A percentile compares a stretch with the other conserved stretches of the same genome.
phyloP scores from a whole-genome alignment of 805 yeast species.

The Cyberlindnera mississippiensis region DNA sequence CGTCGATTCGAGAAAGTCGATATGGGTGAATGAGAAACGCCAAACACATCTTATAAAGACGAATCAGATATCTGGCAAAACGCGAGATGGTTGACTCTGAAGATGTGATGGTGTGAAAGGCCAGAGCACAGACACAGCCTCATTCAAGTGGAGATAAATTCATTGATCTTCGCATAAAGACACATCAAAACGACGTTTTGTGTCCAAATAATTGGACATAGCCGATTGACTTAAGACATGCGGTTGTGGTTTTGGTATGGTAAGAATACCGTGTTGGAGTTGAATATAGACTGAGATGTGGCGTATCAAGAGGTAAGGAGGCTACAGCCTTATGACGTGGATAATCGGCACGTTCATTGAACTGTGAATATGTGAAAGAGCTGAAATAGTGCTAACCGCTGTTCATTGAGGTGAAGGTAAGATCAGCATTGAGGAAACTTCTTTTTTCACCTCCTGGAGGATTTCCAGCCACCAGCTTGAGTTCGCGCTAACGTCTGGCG shows the following conservation, averaged over 20 bases:
- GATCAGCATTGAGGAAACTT: too few species aligned
- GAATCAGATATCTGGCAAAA: conserved; percentile 7
- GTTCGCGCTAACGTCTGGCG: too few species aligned
- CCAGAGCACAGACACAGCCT: conserved; percentile 2
- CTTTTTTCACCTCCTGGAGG: too few species aligned
- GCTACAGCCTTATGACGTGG: conserved; percentile 2
- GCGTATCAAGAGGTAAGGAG: too few species aligned
- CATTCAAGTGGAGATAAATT: conserved; percentile 1
- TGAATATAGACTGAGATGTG: too few species aligned
- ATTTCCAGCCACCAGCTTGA: too few species aligned
- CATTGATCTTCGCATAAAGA: conserved; percentile 30
- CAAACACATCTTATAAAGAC: not conserved
- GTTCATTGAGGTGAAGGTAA: not conserved
- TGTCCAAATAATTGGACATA: conserved; percentile 6
- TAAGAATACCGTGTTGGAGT: not conserved
- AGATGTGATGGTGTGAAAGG: conserved; percentile 2
- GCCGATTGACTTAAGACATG: conserved; percentile 24
- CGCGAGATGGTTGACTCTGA: conserved; percentile 8
- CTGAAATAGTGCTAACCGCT: not conserved
- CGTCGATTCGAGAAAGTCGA: not conserved
- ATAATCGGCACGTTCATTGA: not conserved
- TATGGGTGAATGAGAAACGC: not conserved
- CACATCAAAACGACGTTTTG: conserved; percentile 30
- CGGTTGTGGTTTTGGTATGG: conserved; percentile 6
- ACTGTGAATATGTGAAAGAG: not conserved